A percentile compares a stretch with the other conserved stretches of the same genome.
Conservation (phyloP, 2,329 filamentous ascomycete species). For the Neodidymelliopsis sp. region DNA sequence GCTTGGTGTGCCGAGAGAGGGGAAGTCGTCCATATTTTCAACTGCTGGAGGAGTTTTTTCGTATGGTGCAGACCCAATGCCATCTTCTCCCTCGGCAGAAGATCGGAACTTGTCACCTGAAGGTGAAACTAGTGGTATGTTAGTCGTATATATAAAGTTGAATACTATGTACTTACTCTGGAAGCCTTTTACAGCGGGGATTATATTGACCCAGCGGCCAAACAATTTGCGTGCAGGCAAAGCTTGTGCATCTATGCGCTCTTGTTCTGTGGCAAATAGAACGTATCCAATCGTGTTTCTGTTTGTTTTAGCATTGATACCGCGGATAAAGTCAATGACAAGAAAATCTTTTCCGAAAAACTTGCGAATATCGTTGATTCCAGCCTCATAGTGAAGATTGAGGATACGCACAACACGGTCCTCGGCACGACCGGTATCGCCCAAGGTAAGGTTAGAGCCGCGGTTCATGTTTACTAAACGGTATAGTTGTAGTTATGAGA, state of each 20-base stretch:
- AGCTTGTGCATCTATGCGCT: slow-evolving; percentile 1
- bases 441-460: background rate
- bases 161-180: background rate
- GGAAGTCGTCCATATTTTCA: background rate
- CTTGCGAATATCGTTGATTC: background rate
- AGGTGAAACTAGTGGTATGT: background rate
- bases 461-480: background rate
- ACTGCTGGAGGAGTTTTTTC: background rate
- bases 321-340: background rate
- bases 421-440: background rate
- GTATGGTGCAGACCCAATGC: background rate
- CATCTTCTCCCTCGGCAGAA: background rate
- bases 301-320: background rate
- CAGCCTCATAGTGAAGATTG: slow-evolving; percentile 1
- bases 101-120: background rate
- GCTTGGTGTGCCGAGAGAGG: background rate
- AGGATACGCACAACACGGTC: slow-evolving; percentile 2
- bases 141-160: background rate
- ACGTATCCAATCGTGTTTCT: slow-evolving; percentile 4
- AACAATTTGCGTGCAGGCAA: background rate
- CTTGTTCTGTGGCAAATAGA: background rate
- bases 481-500: no score
- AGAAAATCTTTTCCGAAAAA: background rate
- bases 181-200: background rate
- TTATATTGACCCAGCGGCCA: background rate